A percentile compares a stretch with the other conserved stretches of the same genome.
These are phyloP conservation scores for Colletotrichum ledebouriae DNA, from an alignment of 2,329 filamentous ascomycete species.

Conservation along the genomic window DNA sequence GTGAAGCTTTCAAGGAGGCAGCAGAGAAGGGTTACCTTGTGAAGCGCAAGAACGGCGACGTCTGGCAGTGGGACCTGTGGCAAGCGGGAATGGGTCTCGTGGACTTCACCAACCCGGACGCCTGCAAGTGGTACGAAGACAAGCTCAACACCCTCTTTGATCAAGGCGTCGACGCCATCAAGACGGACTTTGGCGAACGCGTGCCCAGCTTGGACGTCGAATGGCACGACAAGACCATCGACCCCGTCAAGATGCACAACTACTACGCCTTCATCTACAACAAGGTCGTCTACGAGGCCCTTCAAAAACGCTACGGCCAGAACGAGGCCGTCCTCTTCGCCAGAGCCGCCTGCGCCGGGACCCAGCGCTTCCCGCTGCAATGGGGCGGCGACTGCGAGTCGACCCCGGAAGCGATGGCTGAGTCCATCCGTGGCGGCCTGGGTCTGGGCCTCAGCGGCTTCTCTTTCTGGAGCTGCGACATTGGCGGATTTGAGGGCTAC, in stretches of 20 bases:
- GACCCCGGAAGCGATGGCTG: conserved; percentile 79
- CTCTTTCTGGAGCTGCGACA: conserved; percentile 78
- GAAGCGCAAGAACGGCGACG: conserved; percentile 75
- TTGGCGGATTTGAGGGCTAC: conserved; percentile 78
- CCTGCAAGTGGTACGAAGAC: conserved; percentile 72
- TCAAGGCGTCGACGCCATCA: conserved; percentile 78
- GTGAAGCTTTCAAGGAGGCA: conserved; percentile 74
- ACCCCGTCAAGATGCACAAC: conserved; percentile 80
- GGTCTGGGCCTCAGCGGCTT: conserved; percentile 74
- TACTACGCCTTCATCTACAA: conserved; percentile 83
- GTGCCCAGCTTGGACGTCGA: conserved; percentile 75
- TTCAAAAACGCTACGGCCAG: conserved; percentile 66
- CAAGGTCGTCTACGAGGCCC: conserved; percentile 75
- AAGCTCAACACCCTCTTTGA: conserved; percentile 76
- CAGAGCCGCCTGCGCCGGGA: conserved; percentile 75
- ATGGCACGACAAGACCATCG: conserved; percentile 71
- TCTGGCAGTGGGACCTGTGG: conserved; percentile 85
- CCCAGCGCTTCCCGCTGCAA: conserved; percentile 76
- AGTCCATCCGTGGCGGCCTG: conserved; percentile 76
- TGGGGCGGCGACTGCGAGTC: conserved; percentile 85
- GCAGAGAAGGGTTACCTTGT: conserved; percentile 77
- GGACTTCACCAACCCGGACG: conserved; percentile 80
- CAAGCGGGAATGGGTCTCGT: conserved; percentile 82
- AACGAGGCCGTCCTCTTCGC: conserved; percentile 75
- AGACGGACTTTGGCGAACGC: conserved; percentile 82